Base-by-base conservation (phyloP, 768 basidiomycete genomes). In the Xanthoconium stramineum region DNA sequence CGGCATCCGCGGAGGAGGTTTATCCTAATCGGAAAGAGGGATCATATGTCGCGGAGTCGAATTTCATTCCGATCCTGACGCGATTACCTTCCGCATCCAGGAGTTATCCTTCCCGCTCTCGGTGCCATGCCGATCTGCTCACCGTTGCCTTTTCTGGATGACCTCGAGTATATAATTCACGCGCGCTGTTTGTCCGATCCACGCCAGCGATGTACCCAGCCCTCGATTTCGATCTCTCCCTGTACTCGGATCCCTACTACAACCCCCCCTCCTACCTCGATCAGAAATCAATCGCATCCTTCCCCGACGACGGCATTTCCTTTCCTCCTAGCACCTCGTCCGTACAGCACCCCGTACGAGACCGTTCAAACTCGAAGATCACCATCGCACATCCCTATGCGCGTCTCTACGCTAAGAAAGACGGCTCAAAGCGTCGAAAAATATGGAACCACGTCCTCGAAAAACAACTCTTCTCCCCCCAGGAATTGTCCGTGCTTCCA, bases 371-470 rank as follows among this genome's bases (percentile, higher is more conserved):
- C 1, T 19, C 35, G 33, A 66, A 70, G 28, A 67, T 73, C 47
- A 65, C 71, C 55, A 78, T 87, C 53, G 73, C 79, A 0, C 86
- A 88, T 57, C 87, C 87, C 0, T 89, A 89, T 58, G 84, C 87
- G 6, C 82, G 87, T 53, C 77, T 88, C 11, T 80, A 82, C 59
- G 84, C 84, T 5, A 84, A 83, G 65, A 83, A 83, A 45, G 79
- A 81, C 47, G 79, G 79, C 47, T 76, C 79, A 6, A 89, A 89
- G 70, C 82, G 85, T 5, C 79, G 88, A 17, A 86, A 83, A 65
- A 86, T 87, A 15, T 91, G 89, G 89, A 86, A 85, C 47, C 89
- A 89, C 59, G 82, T 83, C 1, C 80, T 89, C 55, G 89, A 91
- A 70, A 89, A 89, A 65, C 76, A 76, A 14, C 75, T 90, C 28